Evolutionary conservation across 2,329 filamentous ascomycete genomes (phyloP).

Genomic region (Ophiostoma tasmaniense): DNA sequence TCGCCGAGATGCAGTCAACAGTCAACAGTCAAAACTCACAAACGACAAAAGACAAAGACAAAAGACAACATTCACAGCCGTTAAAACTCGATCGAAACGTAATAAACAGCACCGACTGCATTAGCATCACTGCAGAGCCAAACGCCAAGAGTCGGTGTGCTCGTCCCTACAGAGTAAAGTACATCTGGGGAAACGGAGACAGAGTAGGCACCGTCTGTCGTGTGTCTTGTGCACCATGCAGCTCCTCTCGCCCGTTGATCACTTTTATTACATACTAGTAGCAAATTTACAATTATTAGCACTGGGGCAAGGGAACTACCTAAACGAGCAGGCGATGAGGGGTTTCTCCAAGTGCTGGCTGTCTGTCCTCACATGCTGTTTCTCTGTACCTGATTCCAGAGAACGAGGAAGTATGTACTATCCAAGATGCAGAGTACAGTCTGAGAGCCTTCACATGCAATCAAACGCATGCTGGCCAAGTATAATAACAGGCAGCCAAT

Average conservation of each 20-base stretch:
- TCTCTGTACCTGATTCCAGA: too few species aligned
- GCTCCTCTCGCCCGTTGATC: not conserved
- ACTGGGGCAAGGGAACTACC: slow-evolving; percentile 1
- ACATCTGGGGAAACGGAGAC: not conserved
- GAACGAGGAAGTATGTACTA: too few species aligned
- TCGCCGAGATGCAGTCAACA: not conserved
- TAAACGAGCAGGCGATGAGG: slow-evolving; percentile 1
- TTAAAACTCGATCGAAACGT: not conserved
- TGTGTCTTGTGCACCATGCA: too few species aligned
- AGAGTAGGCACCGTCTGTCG: not conserved
- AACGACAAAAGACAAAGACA: not conserved
- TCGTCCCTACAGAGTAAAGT: not conserved
- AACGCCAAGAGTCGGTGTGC: not conserved
- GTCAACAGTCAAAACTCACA: not conserved
- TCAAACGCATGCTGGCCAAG: too few species aligned
- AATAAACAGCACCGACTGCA: not conserved
- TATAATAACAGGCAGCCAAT: too few species aligned
- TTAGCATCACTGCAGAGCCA: not conserved
- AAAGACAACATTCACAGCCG: not conserved
- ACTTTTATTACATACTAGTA: not conserved
- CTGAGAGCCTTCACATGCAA: too few species aligned
- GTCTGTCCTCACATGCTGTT: not conserved
- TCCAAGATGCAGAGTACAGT: too few species aligned
- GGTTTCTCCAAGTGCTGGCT: not conserved
- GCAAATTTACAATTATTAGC: not conserved